Evolutionary conservation across 2,329 filamentous ascomycete genomes (phyloP), one percentile per base, ranked within the genome.

Genomic region (Microdochium trichocladiopsis): DNA sequence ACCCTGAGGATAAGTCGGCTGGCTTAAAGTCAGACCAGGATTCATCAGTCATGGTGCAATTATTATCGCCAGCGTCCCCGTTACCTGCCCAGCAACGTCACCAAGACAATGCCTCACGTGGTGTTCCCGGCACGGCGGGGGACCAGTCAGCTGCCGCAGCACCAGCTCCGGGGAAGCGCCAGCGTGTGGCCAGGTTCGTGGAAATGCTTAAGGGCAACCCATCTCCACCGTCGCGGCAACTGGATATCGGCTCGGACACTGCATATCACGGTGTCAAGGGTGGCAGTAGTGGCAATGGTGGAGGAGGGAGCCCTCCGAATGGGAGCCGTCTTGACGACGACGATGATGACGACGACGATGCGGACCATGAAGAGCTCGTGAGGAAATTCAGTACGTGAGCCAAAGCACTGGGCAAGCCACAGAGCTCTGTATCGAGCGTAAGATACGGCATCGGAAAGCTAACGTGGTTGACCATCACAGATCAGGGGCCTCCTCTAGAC

Each of bases 401-500:
- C 8, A n/a, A 25, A 10, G 3, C 41, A 22, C 37, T n/a, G n/a
- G n/a, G n/a, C n/a, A n/a, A n/a, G n/a, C n/a, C n/a, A n/a, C n/a
- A n/a, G n/a, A n/a, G n/a, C n/a, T n/a, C n/a, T 11, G 23, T 14
- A 21, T 43, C 2, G 28, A 31, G 28, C 28, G 14, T 8, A 31
- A 31, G 8, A 8, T 31, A 14, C 10, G 9, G 18, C 18, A 16
- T 36, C 22, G 36, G 2, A 49, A 53, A 22, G 54, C 53, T 51
- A 31, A 31, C 28, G 14, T 8, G 14, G 28, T 31, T 18, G 54
- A 31, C 36, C 23, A 22, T 14, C 10, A 50, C 36, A 65, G 64
- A 55, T 12, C 56, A 61, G 18, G 41, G 41, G 16, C 51, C 61
- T n/a, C 60, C 60, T 5, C n/a, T 63, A 2, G 58, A 62, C 25